Base-by-base conservation (phyloP, 352 stramenopile genomes). In the Pythium brassicae region DNA sequence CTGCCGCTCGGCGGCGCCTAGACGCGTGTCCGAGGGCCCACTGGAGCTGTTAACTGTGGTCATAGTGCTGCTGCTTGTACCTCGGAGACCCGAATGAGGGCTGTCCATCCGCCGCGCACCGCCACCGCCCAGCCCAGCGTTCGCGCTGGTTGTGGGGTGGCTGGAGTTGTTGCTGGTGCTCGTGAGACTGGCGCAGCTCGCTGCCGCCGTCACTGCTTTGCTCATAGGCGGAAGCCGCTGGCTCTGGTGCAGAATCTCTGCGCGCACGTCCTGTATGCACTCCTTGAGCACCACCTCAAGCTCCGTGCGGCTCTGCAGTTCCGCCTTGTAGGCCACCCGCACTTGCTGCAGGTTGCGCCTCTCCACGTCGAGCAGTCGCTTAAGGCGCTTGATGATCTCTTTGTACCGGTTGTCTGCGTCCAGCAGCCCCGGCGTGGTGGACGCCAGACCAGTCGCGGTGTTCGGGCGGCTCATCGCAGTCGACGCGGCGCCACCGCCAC, bases 341-440 rank as follows among this genome's bases (percentile, higher is more conserved):
- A 92, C 86, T 53, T 95, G 75, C 55, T 86, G 72, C 27, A 96
- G 55, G 29, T 93, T 95, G 17, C 76, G 72, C 32, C 56, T 43
- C 69, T 97, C 90, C 14, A 84, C 74, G 42, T 97, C 89, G 8
- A 97, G 67, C 39, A 97, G 65, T 8, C 87, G 76, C 69, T 97
- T 97, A 25, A 97, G 67, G 9, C 89, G 72, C 66, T 95, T 94
- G 62, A 97, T 96, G 52, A 97, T 94, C 52, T 96, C 89, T 62
- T 97, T 97, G 72, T 97, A 97, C 19, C 86, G 75, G 47, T 75
- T 83, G 63, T 95, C 81, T 0, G 71, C 62, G 34, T 90, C 72
- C 0, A 71, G 50, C 2, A 59, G 44, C 9, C 35, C 57, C n/a
- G 46, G 20, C 27, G 44, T 29, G 12, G 39, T 27, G 10, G 27